A percentile compares a stretch with the other conserved stretches of the same genome.
Evolutionary conservation across 2,329 filamentous ascomycete species (phyloP).

Genomic region (Dothiorella sarmentorum): DNA sequence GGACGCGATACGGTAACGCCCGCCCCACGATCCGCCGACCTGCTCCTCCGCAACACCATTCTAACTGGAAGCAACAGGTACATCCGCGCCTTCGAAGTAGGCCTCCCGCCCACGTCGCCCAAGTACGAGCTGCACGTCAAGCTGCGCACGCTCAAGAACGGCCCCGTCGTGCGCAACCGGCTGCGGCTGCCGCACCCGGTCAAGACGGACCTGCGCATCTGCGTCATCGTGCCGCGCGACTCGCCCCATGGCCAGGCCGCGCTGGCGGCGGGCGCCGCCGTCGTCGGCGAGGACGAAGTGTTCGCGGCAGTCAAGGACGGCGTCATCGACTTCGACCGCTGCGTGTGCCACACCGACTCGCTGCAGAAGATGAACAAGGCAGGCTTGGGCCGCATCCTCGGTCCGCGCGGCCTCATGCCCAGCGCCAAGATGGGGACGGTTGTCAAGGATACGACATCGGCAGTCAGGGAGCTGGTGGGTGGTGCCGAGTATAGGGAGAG

Average conservation of each 20-base stretch:
- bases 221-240: conserved; percentile 83
- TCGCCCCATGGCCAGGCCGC: conserved; percentile 73
- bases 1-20: conserved; percentile 81
- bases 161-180: conserved; percentile 81
- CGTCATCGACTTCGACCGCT: conserved; percentile 80
- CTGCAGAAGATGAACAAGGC: conserved; percentile 78
- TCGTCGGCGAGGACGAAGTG: conserved; percentile 81
- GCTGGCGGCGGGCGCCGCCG: conserved; percentile 69
- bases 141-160: conserved; percentile 78
- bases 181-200: conserved; percentile 86
- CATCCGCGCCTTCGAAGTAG: conserved; percentile 88
- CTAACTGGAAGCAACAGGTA: conserved; percentile 58
- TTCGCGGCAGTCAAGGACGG: conserved; percentile 76
- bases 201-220: conserved; percentile 82
- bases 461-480: conserved; percentile 78
- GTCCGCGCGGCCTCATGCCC: conserved; percentile 90
- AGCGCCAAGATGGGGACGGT: conserved; percentile 84
- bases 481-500: conserved; percentile 85
- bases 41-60: background rate
- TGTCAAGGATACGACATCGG: conserved; percentile 70
- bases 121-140: conserved; percentile 91
- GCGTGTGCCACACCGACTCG: conserved; percentile 79
- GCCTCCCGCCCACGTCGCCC: conserved; percentile 64
- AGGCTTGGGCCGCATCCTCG: conserved; percentile 73
- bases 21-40: background rate